Evolutionary conservation across 306 rosid genomes (phyloP).

Genomic region (Acacia confusa): DNA sequence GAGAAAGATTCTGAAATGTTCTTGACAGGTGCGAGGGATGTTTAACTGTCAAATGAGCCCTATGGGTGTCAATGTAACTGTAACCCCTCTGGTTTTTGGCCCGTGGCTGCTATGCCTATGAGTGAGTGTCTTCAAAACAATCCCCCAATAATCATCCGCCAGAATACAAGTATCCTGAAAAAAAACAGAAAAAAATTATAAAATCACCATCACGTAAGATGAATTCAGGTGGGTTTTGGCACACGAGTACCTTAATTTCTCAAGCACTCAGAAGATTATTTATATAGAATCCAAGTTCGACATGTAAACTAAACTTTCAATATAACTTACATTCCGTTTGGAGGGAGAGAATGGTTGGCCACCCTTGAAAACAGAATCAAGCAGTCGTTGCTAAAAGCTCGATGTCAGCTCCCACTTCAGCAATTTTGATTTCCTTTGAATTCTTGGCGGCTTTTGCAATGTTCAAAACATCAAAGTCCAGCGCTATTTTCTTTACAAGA

Average conservation of each 20-base stretch:
- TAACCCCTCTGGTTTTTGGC: not conserved
- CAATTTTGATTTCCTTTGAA: conserved; percentile 77
- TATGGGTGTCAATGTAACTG: not conserved
- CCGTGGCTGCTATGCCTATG: not conserved
- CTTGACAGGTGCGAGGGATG: not conserved
- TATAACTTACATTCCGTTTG: not conserved
- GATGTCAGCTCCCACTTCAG: conserved; percentile 86
- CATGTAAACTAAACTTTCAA: not conserved
- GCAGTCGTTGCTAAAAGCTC: conserved; percentile 57
- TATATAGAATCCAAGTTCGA: not conserved
- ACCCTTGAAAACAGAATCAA: conserved; percentile 30
- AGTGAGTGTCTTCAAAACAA: not conserved
- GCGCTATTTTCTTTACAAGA: conserved; percentile 67
- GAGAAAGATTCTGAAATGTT: not conserved
- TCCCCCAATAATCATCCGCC: not conserved
- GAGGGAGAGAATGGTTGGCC: conserved; percentile 13
- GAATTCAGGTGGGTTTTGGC: not conserved
- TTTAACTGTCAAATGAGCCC: not conserved
- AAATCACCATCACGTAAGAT: not conserved
- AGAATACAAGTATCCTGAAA: conserved; percentile 16
- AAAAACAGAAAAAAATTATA: not conserved
- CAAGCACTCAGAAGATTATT: not conserved
- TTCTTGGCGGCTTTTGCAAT: conserved; percentile 67
- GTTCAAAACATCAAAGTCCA: conserved; percentile 82
- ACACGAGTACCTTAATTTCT: not conserved